Evolutionary conservation across 2,329 filamentous ascomycete species (phyloP), one percentile per base, ranked within the genome.

Genomic region (Hypoxylon sp.): DNA sequence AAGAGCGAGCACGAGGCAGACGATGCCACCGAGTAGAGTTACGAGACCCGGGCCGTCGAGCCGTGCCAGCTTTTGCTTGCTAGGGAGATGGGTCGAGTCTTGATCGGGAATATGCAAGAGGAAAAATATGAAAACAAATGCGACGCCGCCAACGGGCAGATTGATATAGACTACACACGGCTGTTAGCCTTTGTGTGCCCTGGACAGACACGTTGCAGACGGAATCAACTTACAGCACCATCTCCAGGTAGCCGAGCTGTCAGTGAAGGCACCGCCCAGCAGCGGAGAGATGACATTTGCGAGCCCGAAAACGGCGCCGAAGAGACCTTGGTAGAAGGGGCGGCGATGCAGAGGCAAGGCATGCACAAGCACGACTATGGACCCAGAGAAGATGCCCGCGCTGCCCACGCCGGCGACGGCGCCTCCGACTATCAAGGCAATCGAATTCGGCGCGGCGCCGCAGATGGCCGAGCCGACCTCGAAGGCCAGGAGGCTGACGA

Each of bases 1-100:
- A 6, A 81, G 69, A 10, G 78, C 78, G 8, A 81, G 66, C 1
- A 79, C 62, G 8, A 80, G 72, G 51, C 75, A 79, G 64, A 33
- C 67, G 6, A 78, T 74, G n/a, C 72, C 48, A 1, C 47, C 56
- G 10, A 62, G 33, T 17, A 65, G 38, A 8, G 61, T 18, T 7
- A 47, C 4, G 13, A 50, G 49, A 9, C 66, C 67, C 10, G 62
- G 15, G 3, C 52, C 58, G 33, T 67, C 64, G 5, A 69, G 42
- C 9, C 55, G 59, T 4, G 35, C 40, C 7, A 69, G 18, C 24
- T 56, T 58, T 10, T 42, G 52, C 26, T 48, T 58, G 41, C 1
- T 46, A 17, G 31, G 48, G 47, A 41, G 50, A 41, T 31, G 52
- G 13, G 49, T 48, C 17, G 29, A 35, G 17, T 58, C 29, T 26